Evolutionary conservation across 176 grass and related monocot genomes (phyloP).

Genomic region (Tillandsia fasciculata): DNA sequence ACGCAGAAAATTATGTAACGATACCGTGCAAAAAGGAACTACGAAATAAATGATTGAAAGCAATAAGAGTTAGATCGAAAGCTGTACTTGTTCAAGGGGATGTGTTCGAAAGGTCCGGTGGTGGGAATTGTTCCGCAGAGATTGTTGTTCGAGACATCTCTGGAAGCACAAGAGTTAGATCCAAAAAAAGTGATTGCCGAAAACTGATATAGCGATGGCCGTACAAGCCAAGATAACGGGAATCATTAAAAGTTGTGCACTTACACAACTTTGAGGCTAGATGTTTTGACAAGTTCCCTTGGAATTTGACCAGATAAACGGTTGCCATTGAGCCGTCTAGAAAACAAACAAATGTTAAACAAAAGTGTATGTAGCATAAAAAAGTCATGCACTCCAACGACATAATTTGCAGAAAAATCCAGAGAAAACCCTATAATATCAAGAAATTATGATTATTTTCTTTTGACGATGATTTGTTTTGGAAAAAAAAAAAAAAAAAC

Average conservation of each 20-base stretch:
- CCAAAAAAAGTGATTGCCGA: slow-evolving; percentile 15
- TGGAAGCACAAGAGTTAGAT: slow-evolving; percentile 23
- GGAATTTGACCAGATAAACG: slow-evolving; percentile 48
- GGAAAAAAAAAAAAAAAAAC: no score
- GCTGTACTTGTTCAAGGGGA: slow-evolving; percentile 57
- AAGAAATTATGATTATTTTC: no score
- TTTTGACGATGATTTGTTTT: no score
- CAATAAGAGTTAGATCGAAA: neutral
- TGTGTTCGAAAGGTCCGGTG: slow-evolving; percentile 56
- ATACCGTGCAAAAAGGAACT: neutral
- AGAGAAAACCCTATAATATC: neutral
- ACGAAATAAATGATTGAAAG: neutral
- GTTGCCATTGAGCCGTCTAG: slow-evolving; percentile 59
- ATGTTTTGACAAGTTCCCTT: slow-evolving; percentile 43
- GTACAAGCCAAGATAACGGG: neutral
- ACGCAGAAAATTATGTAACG: neutral
- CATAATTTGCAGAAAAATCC: neutral
- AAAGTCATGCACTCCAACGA: neutral
- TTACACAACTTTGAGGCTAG: slow-evolving; percentile 73
- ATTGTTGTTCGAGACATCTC: slow-evolving; percentile 64
- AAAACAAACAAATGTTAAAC: slow-evolving; percentile 9
- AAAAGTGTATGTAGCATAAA: neutral
- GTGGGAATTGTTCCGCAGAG: slow-evolving; percentile 75
- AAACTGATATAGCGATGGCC: slow-evolving; percentile 2
- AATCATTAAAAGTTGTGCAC: slow-evolving; percentile 14